phyloP scores from a whole-genome alignment of 306 rosid species.

The Spatholobus suberectus region DNA sequence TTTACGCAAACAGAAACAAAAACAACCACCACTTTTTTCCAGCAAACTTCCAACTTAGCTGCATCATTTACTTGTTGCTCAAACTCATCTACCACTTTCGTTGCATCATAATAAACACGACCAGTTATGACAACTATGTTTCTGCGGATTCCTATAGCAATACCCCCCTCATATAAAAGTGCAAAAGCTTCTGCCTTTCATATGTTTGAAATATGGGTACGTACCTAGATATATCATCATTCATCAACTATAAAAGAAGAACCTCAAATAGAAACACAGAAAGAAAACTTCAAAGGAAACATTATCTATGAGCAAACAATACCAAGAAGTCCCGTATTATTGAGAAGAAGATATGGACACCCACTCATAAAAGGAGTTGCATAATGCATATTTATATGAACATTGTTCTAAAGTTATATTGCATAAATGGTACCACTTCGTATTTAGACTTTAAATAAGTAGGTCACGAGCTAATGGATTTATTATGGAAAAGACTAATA shows the following conservation, averaged over 20 bases:
- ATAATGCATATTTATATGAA: too few species aligned
- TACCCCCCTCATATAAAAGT: conserved; percentile 91
- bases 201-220: conserved; percentile 84
- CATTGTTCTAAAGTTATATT: too few species aligned
- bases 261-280: conserved; percentile 27
- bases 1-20: background rate
- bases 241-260: conserved; percentile 40
- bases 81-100: conserved; percentile 60
- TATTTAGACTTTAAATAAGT: too few species aligned
- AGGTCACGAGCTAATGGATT: too few species aligned
- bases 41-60: conserved; percentile 62
- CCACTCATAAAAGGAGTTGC: too few species aligned
- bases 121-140: conserved; percentile 90
- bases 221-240: too few species aligned
- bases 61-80: conserved; percentile 80
- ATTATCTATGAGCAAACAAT: conserved; percentile 14
- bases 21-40: conserved; percentile 81
- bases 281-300: conserved; percentile 26
- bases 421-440: too few species aligned
- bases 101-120: conserved; percentile 66
- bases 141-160: conserved; percentile 91
- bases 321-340: too few species aligned
- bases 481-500: too few species aligned
- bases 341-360: too few species aligned
- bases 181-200: conserved; percentile 91